Evolutionary conservation across 1,284 basidiomycete species (phyloP), one percentile per base, ranked within the genome.

Genomic region (Porogramme epimiltina): DNA sequence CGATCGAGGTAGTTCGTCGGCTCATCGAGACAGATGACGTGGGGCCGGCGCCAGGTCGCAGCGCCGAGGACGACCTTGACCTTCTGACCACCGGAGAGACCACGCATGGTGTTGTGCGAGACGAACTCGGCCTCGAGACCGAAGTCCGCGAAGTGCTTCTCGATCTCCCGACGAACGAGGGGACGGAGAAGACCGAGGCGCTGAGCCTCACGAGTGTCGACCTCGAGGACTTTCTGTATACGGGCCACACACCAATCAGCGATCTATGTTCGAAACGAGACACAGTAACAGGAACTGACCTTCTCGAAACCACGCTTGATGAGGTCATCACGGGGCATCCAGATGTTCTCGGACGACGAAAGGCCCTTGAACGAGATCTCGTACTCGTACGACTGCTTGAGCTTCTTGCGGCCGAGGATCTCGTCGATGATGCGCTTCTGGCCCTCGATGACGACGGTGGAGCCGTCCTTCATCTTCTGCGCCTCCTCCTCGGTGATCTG

Each of bases 51-150:
- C 95, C 95, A 98, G 42, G 95, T 98, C 43, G 96, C 94, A 63
- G 96, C 95, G 77, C 94, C 95, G 65, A 98, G 92, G 23, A 98
- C 96, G 66, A 99, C 95, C 86, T 98, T 98, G 72, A 98, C 95
- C 82, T 99, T 99, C 78, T 99, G 97, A 73, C 97, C 97, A 77
- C 97, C 97, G 55, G 94, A 97, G 46, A 98, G 87, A 86, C 95
- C 95, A 58, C 93, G 84, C 93, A 95, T 96, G 63, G 86, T 88
- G 84, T 95, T 95, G 84, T 98, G 95, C 33, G 92, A 92, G 62
- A 95, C 93, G 73, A 97, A 97, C 79, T 96, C 94, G 58, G 95
- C 79, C 78, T 98, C 95, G 67, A 98, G 90, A 78, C 95, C 93
- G 63, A 93, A 93, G 81, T 97, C 94, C 58, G 89, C 91, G 62